A percentile compares a stretch with the other conserved stretches of the same genome.
Conservation (phyloP, 2,329 filamentous ascomycete genomes). For the Chaetomiaceae sp. region DNA sequence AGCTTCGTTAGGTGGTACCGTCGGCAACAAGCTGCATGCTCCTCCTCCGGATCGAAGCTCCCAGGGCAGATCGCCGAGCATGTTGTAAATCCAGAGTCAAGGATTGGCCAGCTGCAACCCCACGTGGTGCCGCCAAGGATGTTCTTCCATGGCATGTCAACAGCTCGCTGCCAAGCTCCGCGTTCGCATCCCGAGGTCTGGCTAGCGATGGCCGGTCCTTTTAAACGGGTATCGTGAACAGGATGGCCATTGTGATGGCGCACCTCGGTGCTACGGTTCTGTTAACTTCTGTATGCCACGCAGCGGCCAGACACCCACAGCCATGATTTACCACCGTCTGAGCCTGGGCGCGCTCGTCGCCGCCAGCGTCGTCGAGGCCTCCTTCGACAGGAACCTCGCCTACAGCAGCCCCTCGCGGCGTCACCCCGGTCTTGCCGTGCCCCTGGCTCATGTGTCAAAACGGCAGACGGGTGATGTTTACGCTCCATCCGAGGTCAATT, state of each 20-base stretch:
- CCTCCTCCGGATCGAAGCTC: too few relatives aligned
- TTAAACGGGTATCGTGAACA: not conserved
- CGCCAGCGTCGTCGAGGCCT: conserved; percentile 2
- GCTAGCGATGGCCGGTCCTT: not conserved
- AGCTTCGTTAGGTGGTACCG: conserved; percentile 1
- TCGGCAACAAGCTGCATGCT: too few relatives aligned
- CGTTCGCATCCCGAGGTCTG: not conserved
- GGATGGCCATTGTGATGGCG: too few relatives aligned
- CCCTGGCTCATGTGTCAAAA: conserved; percentile 10
- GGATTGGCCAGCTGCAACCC: conserved; percentile 7
- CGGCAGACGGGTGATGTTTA: conserved; percentile 1
- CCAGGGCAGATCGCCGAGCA: too few relatives aligned
- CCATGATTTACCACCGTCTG: conserved; percentile 6
- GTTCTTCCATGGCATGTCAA: not conserved
- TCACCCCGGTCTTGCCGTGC: conserved; percentile 13
- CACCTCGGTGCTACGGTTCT: too few relatives aligned
- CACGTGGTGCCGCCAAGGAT: conserved; percentile 11
- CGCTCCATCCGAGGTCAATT: conserved; percentile 42
- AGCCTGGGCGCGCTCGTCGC: not conserved
- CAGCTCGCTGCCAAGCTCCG: not conserved
- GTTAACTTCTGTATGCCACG: too few relatives aligned
- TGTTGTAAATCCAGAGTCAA: not conserved
- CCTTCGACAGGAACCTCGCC: conserved; percentile 12
- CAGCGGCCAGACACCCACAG: not conserved
- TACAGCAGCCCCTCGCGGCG: conserved; percentile 15